Base-by-base conservation (phyloP, 176 grass and related monocot genomes). In the Tillandsia fasciculata region DNA sequence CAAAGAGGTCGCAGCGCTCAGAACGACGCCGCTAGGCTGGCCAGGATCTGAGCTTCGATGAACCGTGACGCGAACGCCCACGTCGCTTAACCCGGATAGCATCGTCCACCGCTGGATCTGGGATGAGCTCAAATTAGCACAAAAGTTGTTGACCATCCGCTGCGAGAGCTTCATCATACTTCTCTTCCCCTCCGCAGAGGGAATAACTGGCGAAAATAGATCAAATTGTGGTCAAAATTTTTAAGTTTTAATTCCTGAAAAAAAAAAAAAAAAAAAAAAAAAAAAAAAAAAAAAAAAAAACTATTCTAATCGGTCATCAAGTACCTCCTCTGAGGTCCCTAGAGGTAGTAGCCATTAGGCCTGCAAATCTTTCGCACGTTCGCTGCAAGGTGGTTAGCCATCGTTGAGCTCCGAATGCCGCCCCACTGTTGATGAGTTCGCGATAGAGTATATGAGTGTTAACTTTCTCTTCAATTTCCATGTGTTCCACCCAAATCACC, bases 121-220 rank as follows among this genome's bases (percentile, higher is more conserved):
- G 52, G 95, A 94, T 57, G 90, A 77, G 64, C 77, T 79, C 20
- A 99, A 78, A 73, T 87, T 86, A 22, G 65, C 82, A 69, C 90
- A 94, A 78, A 99, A 99, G 66, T 84, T 82, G 82, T 72, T 67
- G 72, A 99, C 82, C 95, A 99, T 99, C 64, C 87, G 82, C 85
- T 99, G 95, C 12, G 95, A 87, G 57, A 99, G 87, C 87, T 80
- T 93, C 95, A 94, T 94, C 90, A 94, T 90, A 80, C 90, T 84
- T 12, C 90, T 75, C 80, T 82, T 84, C 17, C 90, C 90, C 26
- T 99, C 87, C 10, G 87, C 69, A 8, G 87, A 86, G 49, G 71
- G 53, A 50, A 74, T 85, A 75, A 93, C 89, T 97, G 77, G 12
- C 57, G 26, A 42, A 24, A 2, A 72, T 50, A 70, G 51, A 12